Evolutionary conservation across 2,329 filamentous ascomycete species (phyloP).

Genomic region (Pseudodiploospora longispora): DNA sequence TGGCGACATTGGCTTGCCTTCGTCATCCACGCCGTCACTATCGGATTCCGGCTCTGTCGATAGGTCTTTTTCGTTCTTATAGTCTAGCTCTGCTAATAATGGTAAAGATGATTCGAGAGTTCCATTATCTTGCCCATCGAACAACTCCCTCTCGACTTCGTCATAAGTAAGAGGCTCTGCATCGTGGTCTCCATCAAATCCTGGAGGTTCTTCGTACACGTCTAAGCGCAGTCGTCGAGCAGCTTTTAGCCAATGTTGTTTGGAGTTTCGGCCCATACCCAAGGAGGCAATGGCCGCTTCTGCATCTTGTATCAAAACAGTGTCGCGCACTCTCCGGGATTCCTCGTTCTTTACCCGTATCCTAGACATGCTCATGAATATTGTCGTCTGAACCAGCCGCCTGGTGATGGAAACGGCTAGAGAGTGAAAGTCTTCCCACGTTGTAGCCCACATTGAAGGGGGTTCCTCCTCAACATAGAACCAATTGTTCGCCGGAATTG

Average conservation of each 20-base stretch:
- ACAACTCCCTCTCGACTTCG: constrained; percentile 34
- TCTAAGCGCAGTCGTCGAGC: constrained; percentile 42
- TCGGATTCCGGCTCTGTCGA: constrained; percentile 12
- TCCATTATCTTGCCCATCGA: constrained; percentile 7
- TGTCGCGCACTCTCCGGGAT: constrained; percentile 17
- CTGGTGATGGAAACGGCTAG: constrained; percentile 60
- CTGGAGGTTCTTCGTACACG: constrained; percentile 32
- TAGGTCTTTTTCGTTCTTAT: not conserved
- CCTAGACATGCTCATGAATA: constrained; percentile 65
- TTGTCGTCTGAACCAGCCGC: constrained; percentile 58
- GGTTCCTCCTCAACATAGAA: constrained; percentile 46
- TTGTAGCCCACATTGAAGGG: constrained; percentile 66
- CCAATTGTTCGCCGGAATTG: constrained; percentile 60
- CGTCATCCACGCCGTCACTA: constrained; percentile 9
- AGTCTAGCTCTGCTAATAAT: constrained; percentile 3
- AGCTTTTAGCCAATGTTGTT: constrained; percentile 38
- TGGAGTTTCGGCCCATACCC: constrained; percentile 29
- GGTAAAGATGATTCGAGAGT: not conserved
- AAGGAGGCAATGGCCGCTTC: constrained; percentile 41
- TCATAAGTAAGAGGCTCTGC: constrained; percentile 32
- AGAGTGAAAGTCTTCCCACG: constrained; percentile 67
- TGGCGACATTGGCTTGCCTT: constrained; percentile 4
- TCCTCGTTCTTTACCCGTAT: constrained; percentile 42
- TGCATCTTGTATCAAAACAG: constrained; percentile 38
- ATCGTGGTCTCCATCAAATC: constrained; percentile 14